Conservation (phyloP, 2,329 filamentous ascomycete genomes). For the Scortechinia acanthostroma region DNA sequence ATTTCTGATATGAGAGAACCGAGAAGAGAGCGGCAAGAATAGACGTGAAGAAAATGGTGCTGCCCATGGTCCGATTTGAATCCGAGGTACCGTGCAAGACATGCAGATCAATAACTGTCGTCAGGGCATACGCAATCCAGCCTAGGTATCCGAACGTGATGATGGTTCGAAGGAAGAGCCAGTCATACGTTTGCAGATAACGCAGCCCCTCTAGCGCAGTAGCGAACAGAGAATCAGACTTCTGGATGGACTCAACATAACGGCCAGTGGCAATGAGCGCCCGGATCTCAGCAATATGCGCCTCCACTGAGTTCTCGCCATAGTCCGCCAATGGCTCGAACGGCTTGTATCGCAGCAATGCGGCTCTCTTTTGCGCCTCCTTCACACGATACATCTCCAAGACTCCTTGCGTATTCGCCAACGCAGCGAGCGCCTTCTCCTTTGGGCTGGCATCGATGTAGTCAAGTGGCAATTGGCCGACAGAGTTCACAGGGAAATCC, state of each 20-base stretch:
- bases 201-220: slow-evolving; percentile 74
- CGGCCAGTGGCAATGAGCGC: slow-evolving; percentile 57
- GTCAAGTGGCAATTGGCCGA: slow-evolving; percentile 81
- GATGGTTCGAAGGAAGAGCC: slow-evolving; percentile 84
- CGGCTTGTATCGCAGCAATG: slow-evolving; percentile 70
- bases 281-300: slow-evolving; percentile 62
- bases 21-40: slow-evolving; percentile 71
- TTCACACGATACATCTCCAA: slow-evolving; percentile 96
- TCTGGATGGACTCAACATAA: slow-evolving; percentile 71
- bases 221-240: slow-evolving; percentile 71
- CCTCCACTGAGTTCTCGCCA: slow-evolving; percentile 41
- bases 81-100: slow-evolving; percentile 68
- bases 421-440: slow-evolving; percentile 75
- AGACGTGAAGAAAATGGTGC: slow-evolving; percentile 65
- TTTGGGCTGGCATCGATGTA: slow-evolving; percentile 68
- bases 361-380: slow-evolving; percentile 73
- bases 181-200: slow-evolving; percentile 96
- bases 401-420: slow-evolving; percentile 80
- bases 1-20: slow-evolving; percentile 72
- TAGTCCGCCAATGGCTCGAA: slow-evolving; percentile 64
- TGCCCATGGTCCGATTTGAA: slow-evolving; percentile 52
- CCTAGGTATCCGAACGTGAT: slow-evolving; percentile 87
- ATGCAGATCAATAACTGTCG: slow-evolving; percentile 80
- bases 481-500: slow-evolving; percentile 91
- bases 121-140: slow-evolving; percentile 89